phyloP scores from a whole-genome alignment of 2,329 filamentous ascomycete genomes.

The Claviceps pusilla region DNA sequence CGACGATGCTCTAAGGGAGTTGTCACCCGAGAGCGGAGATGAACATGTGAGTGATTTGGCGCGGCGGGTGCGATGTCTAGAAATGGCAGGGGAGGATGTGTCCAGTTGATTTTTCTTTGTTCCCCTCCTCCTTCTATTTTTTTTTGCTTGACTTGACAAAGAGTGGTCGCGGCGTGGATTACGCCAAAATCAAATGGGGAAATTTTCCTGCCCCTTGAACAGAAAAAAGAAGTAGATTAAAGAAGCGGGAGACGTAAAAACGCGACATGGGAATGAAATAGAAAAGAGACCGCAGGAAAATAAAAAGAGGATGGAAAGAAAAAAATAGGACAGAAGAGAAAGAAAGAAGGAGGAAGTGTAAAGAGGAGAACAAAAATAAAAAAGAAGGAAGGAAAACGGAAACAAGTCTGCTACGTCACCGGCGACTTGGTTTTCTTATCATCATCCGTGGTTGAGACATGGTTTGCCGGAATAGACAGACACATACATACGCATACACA shows the following conservation, averaged over 20 bases:
- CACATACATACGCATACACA: background rate
- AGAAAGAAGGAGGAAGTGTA: background rate
- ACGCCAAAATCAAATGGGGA: too few relatives aligned
- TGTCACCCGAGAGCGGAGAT: slow-evolving; percentile 67
- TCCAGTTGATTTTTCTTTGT: background rate
- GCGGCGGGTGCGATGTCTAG: slow-evolving; percentile 49
- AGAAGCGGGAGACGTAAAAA: too few relatives aligned
- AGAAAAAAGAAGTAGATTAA: background rate
- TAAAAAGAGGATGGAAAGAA: too few relatives aligned
- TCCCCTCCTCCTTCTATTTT: too few relatives aligned
- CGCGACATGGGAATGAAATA: too few relatives aligned
- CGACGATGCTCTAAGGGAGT: slow-evolving; percentile 55
- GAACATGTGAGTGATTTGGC: slow-evolving; percentile 75
- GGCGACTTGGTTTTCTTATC: too few relatives aligned
- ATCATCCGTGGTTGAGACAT: too few relatives aligned
- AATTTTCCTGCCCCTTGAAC: too few relatives aligned
- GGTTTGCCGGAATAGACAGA: background rate
- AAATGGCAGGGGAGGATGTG: background rate
- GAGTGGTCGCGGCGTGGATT: too few relatives aligned
- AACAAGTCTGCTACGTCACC: too few relatives aligned
- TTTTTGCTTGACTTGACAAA: too few relatives aligned
- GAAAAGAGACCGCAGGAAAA: background rate
- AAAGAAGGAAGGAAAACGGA: too few relatives aligned
- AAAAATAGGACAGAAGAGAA: background rate
- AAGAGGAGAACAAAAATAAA: background rate